phyloP scores from a whole-genome alignment of 2,329 filamentous ascomycete genomes.

The Raffaelea albimanens region DNA sequence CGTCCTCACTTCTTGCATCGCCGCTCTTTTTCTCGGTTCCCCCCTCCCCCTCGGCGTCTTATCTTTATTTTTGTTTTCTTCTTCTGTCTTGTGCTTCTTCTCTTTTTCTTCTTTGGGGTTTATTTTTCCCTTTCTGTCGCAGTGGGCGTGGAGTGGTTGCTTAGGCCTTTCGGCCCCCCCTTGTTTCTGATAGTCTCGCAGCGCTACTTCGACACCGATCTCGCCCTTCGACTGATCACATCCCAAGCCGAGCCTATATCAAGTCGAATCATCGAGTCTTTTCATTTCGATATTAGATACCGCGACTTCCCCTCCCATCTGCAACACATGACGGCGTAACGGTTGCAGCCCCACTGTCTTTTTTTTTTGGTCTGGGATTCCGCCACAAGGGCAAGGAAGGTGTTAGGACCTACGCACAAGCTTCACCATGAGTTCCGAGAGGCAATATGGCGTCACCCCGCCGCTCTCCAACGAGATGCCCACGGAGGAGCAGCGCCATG shows the following conservation, averaged over 20 bases:
- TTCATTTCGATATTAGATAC: too few species aligned
- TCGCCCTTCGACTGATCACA: too few species aligned
- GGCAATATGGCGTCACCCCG: slow-evolving; percentile 60
- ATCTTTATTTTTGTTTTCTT: not conserved
- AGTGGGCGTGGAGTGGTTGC: not conserved
- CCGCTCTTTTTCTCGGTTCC: too few species aligned
- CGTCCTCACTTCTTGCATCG: too few species aligned
- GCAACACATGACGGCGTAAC: too few species aligned
- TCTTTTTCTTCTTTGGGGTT: not conserved
- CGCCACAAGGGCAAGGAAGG: not conserved
- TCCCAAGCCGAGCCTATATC: too few species aligned
- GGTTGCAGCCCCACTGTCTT: not conserved
- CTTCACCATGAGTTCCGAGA: slow-evolving; percentile 17
- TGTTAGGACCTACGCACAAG: not conserved
- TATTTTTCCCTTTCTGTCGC: not conserved
- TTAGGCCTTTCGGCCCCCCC: not conserved
- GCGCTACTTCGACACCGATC: too few species aligned
- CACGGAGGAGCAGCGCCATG: slow-evolving; percentile 64
- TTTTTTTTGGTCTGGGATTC: not conserved
- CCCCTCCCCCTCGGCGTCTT: too few species aligned
- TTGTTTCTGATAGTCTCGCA: too few species aligned
- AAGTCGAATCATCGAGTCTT: too few species aligned
- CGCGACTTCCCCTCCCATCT: not conserved
- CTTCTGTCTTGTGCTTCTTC: not conserved
- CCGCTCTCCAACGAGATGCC: slow-evolving; percentile 73